A percentile compares a stretch with the other conserved stretches of the same genome.
Conservation (phyloP, 1,284 basidiomycete genomes). For the Polyporus tsugae region DNA sequence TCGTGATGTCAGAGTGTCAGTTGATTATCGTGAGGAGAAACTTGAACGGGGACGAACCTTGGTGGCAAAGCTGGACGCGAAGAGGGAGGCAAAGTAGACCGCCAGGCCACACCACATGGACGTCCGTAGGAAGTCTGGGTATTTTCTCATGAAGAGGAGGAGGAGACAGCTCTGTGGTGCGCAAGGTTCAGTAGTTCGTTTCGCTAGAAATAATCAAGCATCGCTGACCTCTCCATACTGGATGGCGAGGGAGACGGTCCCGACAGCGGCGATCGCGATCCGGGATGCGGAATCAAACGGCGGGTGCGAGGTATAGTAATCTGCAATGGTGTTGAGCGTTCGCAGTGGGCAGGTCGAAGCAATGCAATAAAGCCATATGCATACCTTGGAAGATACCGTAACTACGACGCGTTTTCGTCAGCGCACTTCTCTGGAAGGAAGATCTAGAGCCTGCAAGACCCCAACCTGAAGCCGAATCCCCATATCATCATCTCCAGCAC, state of each 20-base stretch:
- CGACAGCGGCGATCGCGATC: slow-evolving; percentile 27
- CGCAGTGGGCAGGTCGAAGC: neutral
- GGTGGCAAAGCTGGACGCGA: slow-evolving; percentile 39
- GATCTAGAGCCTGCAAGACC: neutral
- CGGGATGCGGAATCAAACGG: slow-evolving; percentile 27
- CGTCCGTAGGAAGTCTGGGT: slow-evolving; percentile 34
- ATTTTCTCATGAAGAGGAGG: slow-evolving; percentile 35
- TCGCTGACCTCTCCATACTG: slow-evolving; percentile 27
- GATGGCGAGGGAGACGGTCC: slow-evolving; percentile 26
- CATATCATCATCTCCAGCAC: slow-evolving; percentile 48
- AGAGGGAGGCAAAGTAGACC: slow-evolving; percentile 32
- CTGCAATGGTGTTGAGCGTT: slow-evolving; percentile 26
- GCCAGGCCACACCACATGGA: slow-evolving; percentile 37
- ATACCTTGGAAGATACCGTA: slow-evolving; percentile 36
- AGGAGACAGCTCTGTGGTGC: slow-evolving; percentile 31
- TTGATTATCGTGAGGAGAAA: neutral
- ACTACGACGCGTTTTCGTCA: slow-evolving; percentile 10
- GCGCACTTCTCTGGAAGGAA: neutral
- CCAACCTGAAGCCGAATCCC: slow-evolving; percentile 39
- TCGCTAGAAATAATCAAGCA: neutral
- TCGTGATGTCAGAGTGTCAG: neutral
- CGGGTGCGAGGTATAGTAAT: slow-evolving; percentile 27
- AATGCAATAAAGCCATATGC: neutral
- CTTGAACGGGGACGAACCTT: slow-evolving; percentile 20
- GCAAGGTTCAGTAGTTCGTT: neutral